Base-by-base conservation (phyloP, 2,329 filamentous ascomycete species). In the Samsoniella hepiali region DNA sequence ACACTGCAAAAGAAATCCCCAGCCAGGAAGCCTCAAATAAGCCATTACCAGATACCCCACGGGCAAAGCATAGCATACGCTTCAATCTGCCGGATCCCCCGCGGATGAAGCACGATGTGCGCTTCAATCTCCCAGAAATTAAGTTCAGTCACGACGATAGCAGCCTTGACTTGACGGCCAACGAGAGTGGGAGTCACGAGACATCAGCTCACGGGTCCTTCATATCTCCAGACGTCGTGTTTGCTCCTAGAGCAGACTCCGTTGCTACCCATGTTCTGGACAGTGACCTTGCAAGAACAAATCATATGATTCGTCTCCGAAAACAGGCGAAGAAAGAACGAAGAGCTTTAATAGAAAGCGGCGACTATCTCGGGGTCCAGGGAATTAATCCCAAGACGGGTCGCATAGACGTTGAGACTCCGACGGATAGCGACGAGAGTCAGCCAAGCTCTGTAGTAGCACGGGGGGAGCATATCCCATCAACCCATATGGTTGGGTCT, bases 361-460 rank as follows among this genome's bases (percentile, higher is more conserved):
- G 83, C 5, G 84, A 88, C 69, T 87, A 80, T 68, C 77, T 87
- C 0, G 84, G 84, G 2, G 81, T 86, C 1, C 83, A 85, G 64
- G 84, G 84, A 3, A 76, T 83, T 60, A 86, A 87, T 68, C 84
- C 84, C 0, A 73, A 78, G 49, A 86, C 85, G 0, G 83, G 85
- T 5, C 75, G 80, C 65, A 78, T 81, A 56, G 80, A 85, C 63
- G 71, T 81, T 15, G 73, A 84, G 44, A 83, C 81, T 4, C 80
- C 81, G 8, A 81, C 81, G 3, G 75, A 77, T 15, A 83, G 79
- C 64, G 81, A 79, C 1, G 75, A 76, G 34, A 78, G 77, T 63
- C 73, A 71, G 5, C 54, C 47, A 31, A 47, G 31, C n/a, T 8
- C 13, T 7, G 34, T 11, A 8, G 69, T 53, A 69, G 73, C 67